A percentile compares a stretch with the other conserved stretches of the same genome.
phyloP scores from a whole-genome alignment of 306 rosid species.

The apple (Malus domestica) region ASM211411v1 NC_041804.1:7833001-7833500 shows the following conservation, averaged over 20 bases:
- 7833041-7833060: conserved; percentile 35
- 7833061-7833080: conserved; percentile 17
- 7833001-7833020: conserved; percentile 38
- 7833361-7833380: conserved; percentile 19
- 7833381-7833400: conserved; percentile 33
- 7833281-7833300: conserved; percentile 14
- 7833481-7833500: conserved; percentile 18
- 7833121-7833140: conserved; percentile 15
- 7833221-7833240: conserved; percentile 19
- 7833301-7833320: conserved; percentile 48
- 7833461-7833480: conserved; percentile 34
- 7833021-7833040: conserved; percentile 52
- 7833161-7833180: conserved; percentile 10
- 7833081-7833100: conserved; percentile 16
- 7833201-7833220: conserved; percentile 14
- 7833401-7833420: conserved; percentile 17
- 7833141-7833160: conserved; percentile 9
- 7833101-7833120: conserved; percentile 35
- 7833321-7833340: conserved; percentile 8
- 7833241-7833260: conserved; percentile 16
- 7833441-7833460: conserved; percentile 20
- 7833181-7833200: conserved; percentile 19
- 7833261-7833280: conserved; percentile 4
- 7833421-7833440: conserved; percentile 14
- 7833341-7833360: conserved; percentile 17